Conservation (phyloP, 805 yeast genomes). For the Candida nitratophila region DNA sequence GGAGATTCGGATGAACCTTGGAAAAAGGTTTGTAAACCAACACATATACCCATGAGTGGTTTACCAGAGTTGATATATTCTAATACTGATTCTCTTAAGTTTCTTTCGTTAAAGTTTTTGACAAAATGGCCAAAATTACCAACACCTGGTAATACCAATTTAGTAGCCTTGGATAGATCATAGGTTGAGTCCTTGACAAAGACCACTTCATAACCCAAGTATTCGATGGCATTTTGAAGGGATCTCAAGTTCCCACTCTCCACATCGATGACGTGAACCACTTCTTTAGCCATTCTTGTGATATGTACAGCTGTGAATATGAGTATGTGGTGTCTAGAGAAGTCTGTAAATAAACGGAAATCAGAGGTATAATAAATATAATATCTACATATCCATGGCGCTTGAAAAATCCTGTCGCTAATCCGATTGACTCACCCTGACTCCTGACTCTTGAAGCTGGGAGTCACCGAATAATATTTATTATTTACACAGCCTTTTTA, state of each 20-base stretch:
- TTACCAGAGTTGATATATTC: conserved; percentile 69
- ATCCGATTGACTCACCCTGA: no score
- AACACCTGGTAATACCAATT: conserved; percentile 87
- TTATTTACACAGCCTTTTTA: no score
- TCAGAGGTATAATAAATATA: no score
- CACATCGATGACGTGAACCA: conserved; percentile 78
- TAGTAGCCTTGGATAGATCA: conserved; percentile 36
- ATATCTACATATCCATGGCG: no score
- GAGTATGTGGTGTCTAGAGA: no score
- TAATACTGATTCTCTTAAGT: conserved; percentile 58
- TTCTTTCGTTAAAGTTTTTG: conserved; percentile 51
- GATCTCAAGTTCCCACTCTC: conserved; percentile 94
- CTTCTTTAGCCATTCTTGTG: conserved; percentile 10
- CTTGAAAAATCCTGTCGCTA: no score
- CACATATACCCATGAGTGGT: conserved; percentile 95
- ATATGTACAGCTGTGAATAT: no score
- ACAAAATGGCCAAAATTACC: conserved; percentile 97
- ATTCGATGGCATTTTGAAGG: conserved; percentile 75
- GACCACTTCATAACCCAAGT: conserved; percentile 62
- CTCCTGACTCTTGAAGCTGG: no score
- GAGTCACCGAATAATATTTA: no score
- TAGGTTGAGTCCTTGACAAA: conserved; percentile 47
- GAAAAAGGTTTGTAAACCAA: conserved; percentile 87
- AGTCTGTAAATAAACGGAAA: no score
- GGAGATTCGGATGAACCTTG: conserved; percentile 70